Base-by-base conservation (phyloP, 345 rosid genomes). In the Xanthoceras sorbifolium region DNA sequence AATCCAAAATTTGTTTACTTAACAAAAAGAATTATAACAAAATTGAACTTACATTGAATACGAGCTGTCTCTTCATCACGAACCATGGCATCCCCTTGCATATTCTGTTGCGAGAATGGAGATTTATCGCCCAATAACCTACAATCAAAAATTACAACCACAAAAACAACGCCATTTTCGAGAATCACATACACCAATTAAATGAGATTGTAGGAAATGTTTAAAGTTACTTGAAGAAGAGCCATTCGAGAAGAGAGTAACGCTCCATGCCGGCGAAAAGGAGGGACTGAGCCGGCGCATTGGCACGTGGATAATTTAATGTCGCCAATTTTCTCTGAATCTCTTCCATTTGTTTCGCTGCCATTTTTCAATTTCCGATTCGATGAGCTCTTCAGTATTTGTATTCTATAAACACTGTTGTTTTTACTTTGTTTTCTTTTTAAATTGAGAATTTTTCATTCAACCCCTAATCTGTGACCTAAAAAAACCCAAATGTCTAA, bases 251-350 rank as follows among this genome's bases (percentile, higher is more conserved):
- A 71, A 93, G 95, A 73, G 94, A 94, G 75, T 96, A 96, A 60
- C 97, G 99, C 78, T 96, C 98, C 99, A 90, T 92, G 83, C 99
- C 99, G 60, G 98, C 97, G 83, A 93, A 96, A 85, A 93, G 97
- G 65, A 96, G 98, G 67, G 98, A 92, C 88, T 96, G 99, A 76
- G 98, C 94, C 40, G 97, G 97, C 74, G 97, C 99, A 74, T 87
- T 86, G 64, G 97, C 97, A 69, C 97, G 80, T 0, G 94, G 92
- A 78, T 93, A 96, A 72, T 82, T 89, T 15, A 96, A 86, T 81
- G 72, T 48, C 52, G 76, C 87, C 40, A 93, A 77, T 81, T 96
- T 96, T 82, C 86, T 90, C 81, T 96, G 97, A 62, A 93, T 86
- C 87, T 91, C 93, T 79, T 96, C 98, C 99, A 92, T 96, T 79